Percentiles rank a stretch among this genome's conserved stretches.
Evolutionary conservation across 495 filamentous ascomycete genomes (phyloP).

Genomic region (Hypoxylon lienhwacheense): DNA sequence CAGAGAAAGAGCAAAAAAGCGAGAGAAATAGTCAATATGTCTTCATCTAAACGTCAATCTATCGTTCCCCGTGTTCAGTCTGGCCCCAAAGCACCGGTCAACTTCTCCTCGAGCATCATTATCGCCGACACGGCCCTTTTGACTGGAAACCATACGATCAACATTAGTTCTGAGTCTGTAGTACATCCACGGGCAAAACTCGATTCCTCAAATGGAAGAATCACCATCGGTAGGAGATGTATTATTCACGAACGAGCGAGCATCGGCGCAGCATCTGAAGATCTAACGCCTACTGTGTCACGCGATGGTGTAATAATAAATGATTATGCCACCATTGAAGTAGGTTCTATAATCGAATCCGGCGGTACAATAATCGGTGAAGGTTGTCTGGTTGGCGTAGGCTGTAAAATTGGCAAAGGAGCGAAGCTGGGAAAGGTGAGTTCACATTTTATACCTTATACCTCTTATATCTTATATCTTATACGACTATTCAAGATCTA

Average conservation of each 20-base stretch:
- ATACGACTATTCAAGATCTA: neutral
- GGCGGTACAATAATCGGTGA: conserved; percentile 62
- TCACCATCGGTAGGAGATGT: conserved; percentile 71
- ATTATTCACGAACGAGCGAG: conserved; percentile 73
- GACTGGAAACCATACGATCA: conserved; percentile 71
- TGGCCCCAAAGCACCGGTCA: conserved; percentile 65
- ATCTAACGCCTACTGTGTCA: conserved; percentile 34
- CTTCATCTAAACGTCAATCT: conserved; percentile 54
- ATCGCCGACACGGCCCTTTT: conserved; percentile 77
- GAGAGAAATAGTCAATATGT: too few relatives aligned
- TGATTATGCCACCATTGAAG: conserved; percentile 62
- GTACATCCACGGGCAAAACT: conserved; percentile 79
- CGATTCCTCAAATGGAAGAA: conserved; percentile 66
- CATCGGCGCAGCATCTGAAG: conserved; percentile 55
- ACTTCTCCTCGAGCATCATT: conserved; percentile 67
- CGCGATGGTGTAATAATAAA: conserved; percentile 53
- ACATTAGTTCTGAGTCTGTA: conserved; percentile 70
- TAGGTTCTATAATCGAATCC: conserved; percentile 61
- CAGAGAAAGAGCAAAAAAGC: too few relatives aligned
- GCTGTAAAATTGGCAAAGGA: conserved; percentile 61
- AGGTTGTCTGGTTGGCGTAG: conserved; percentile 63
- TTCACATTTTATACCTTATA: conserved; percentile 16
- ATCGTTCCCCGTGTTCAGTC: conserved; percentile 49
- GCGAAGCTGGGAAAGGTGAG: conserved; percentile 66
- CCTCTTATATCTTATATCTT: too few relatives aligned